Base-by-base conservation (phyloP, 1,284 basidiomycete species). In the Marasmius fiardii region DNA sequence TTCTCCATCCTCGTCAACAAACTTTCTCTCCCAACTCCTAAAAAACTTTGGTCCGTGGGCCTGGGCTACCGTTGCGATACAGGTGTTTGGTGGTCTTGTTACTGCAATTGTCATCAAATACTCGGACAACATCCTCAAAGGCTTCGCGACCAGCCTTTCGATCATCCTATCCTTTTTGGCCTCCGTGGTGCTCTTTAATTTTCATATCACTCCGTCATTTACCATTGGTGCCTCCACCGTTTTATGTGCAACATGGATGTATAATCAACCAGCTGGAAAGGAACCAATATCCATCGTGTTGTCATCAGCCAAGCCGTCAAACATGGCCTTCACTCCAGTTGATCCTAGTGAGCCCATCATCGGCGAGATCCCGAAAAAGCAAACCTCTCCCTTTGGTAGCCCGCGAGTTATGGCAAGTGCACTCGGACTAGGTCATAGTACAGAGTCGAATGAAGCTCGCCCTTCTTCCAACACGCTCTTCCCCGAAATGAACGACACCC, bases 131-230 rank as follows among this genome's bases (percentile, higher is more conserved):
- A 93, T 95, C 66, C 77, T 93, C 68, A 96, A 97, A 71, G 93
- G 95, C 24, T 99, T 98, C 66, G 96, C 96, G 7, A 98, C 95
- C 0, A 92, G 88, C 60, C 81, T 98, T 54, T 90, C 88, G 60
- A 98, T 99, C 74, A 85, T 98, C 56, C 76, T 99, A 52, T 95
- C 93, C 44, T 98, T 95, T 80, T 82, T 95, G 58, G 92, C 94
- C 2, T 93, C 90, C 43, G 92, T 98, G 59, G 83, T 83, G 20
- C 82, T 98, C 34, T 98, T 98, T 78, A 80, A 90, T 67, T 95
- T 95, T 71, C 79, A 80, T 26, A 89, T 98, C 67, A 96, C 95
- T 0, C 79, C 85, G 12, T 83, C 88, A 0, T 98, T 98, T 70
- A 70, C 95, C 60, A 76, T 93, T 31, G 95, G 95, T 28, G 86